Percentiles rank a stretch among this genome's conserved stretches.
Evolutionary conservation across 306 rosid species (phyloP).

Genomic region (Cucumis melo): DNA sequence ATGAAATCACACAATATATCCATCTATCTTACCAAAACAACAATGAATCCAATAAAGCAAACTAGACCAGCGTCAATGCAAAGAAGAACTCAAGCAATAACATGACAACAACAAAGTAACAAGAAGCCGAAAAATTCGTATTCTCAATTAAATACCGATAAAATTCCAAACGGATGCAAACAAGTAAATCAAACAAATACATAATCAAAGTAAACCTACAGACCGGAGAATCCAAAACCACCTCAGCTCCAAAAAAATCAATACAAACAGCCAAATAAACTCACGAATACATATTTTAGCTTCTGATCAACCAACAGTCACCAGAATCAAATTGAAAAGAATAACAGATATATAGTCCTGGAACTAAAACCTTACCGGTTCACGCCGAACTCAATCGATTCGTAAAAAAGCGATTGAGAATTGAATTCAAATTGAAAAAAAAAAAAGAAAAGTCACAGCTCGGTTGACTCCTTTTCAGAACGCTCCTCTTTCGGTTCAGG

Average conservation of each 20-base stretch:
- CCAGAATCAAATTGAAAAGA: not conserved
- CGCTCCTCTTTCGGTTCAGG: not conserved
- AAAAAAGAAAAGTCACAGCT: not conserved
- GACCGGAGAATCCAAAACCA: not conserved
- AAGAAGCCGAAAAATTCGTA: not conserved
- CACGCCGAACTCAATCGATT: not conserved
- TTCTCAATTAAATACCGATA: not conserved
- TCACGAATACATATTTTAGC: not conserved
- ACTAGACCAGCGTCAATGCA: not conserved
- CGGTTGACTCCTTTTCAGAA: not conserved
- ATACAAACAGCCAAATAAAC: not conserved
- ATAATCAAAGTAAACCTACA: not conserved
- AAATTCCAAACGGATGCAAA: not conserved
- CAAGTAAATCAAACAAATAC: slow-evolving; percentile 3
- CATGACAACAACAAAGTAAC: not conserved
- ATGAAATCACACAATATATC: not conserved
- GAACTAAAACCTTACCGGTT: not conserved
- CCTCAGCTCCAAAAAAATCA: not conserved
- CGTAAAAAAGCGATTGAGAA: not conserved
- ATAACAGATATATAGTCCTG: not conserved
- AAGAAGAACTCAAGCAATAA: not conserved
- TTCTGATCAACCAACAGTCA: not conserved
- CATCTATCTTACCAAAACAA: not conserved
- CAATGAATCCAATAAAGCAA: not conserved
- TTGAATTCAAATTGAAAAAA: not conserved